Base-by-base conservation (phyloP, 768 basidiomycete genomes). In the Cystobasidium ongulense region DNA sequence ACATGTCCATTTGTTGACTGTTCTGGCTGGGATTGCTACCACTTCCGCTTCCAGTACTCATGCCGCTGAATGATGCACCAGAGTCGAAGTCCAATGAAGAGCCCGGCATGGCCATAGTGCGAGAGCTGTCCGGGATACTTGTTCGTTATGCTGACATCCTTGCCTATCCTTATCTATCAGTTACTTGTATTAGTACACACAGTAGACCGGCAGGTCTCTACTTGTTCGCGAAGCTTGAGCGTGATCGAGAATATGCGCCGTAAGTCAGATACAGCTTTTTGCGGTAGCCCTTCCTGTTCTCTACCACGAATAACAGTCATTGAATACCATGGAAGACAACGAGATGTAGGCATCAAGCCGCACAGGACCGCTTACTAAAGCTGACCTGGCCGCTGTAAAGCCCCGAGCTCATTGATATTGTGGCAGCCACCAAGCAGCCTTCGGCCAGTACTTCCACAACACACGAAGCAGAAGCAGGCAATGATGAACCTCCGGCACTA, bases 241-340 rank as follows among this genome's bases (percentile, higher is more conserved):
- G 43, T 59, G 57, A 59, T 59, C 57, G 57, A 59, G 17, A 35
- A 59, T 27, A 27, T 59, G 33, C n/a, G n/a, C n/a, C n/a, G n/a
- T n/a, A n/a, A n/a, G n/a, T n/a, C n/a, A n/a, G n/a, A n/a, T n/a
- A n/a, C n/a, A n/a, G n/a, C n/a, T n/a, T n/a, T n/a, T n/a, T n/a
- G n/a, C n/a, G n/a, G n/a, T n/a, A n/a, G n/a, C n/a, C n/a, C n/a
- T n/a, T n/a, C n/a, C n/a, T n/a, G n/a, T n/a, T n/a, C n/a, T n/a
- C n/a, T n/a, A n/a, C n/a, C 10, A 50, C 46, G 46, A 50, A 41
- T 18, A 18, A 41, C 39, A 41, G 8, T 8, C 39, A 8, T n/a
- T 50, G n/a, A n/a, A n/a, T n/a, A 50, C 46, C 21, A 50, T 50
- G 46, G 57, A 59, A 2, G 27, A 59, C 13, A 27, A 59, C 11